A percentile compares a stretch with the other conserved stretches of the same genome.
Conservation (phyloP, 179 eudicot genomes). For the Sideroxylon spinosum region DNA sequence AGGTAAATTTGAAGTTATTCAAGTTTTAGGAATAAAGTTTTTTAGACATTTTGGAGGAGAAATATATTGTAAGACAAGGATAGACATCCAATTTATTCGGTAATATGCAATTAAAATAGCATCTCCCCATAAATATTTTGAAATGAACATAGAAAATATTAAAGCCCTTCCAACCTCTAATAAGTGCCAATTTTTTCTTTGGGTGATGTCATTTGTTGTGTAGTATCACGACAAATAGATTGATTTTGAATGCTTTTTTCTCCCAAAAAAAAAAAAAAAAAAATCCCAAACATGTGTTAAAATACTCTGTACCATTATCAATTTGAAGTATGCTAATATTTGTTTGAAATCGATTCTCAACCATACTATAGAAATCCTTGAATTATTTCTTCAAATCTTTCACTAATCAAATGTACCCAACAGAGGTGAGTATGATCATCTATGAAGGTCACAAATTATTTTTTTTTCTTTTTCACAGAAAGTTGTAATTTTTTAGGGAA, state of each 20-base stretch:
- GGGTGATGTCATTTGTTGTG: not conserved
- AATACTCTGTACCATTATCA: conserved; percentile 12
- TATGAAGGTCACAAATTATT: conserved; percentile 15
- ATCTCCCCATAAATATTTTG: not conserved
- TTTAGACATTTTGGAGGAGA: not conserved
- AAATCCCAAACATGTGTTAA: not conserved
- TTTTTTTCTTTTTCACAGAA: not conserved
- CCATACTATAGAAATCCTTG: not conserved
- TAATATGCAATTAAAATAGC: not conserved
- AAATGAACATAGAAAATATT: not conserved
- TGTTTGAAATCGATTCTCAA: not conserved
- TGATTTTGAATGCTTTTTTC: conserved; percentile 10
- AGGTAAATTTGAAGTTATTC: not conserved
- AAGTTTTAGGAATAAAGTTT: not conserved
- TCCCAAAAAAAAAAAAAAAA: not conserved
- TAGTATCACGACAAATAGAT: not conserved
- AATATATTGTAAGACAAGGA: not conserved
- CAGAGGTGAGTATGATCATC: conserved; percentile 13
- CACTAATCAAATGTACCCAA: conserved; percentile 16
- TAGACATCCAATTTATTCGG: not conserved
- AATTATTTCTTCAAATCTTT: not conserved
- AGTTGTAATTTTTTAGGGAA: not conserved
- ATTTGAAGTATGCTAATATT: not conserved
- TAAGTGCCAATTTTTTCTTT: conserved; percentile 1
- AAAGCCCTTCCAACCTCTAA: not conserved